phyloP scores from a whole-genome alignment of 139 green algal species.

The Closterium sp. region DNA sequence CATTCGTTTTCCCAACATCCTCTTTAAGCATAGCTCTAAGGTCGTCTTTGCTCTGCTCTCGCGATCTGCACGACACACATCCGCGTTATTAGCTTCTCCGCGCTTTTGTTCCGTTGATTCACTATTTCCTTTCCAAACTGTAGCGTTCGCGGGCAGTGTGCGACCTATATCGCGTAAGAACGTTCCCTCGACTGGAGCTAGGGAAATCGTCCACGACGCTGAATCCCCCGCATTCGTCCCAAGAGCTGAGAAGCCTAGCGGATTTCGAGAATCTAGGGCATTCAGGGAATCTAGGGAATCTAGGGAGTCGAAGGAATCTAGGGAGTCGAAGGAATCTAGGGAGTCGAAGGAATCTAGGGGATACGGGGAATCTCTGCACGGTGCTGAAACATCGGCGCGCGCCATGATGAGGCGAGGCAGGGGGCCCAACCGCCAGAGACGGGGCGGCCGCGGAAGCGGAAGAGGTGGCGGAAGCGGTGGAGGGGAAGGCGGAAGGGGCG shows the following conservation, averaged over 20 bases:
- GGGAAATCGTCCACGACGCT: neutral
- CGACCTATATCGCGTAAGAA: neutral
- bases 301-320: neutral
- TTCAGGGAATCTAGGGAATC: neutral
- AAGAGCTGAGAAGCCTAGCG: neutral
- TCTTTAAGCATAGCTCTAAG: neutral
- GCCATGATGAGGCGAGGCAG: neutral
- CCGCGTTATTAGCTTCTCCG: neutral
- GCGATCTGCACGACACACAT: neutral
- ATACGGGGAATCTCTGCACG: neutral
- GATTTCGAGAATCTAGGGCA: too few relatives aligned
- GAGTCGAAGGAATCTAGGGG: neutral
- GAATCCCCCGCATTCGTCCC: neutral
- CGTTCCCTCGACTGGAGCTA: neutral
- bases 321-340: too few relatives aligned
- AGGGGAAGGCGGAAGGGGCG: slow-evolving; percentile 4
- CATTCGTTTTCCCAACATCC: neutral
- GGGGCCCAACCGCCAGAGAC: neutral
- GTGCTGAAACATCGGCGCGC: neutral
- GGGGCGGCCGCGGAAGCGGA: neutral
- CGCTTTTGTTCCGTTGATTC: neutral
- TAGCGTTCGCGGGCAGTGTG: neutral
- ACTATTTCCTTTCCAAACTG: neutral
- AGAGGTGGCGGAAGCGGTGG: neutral
- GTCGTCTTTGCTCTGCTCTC: neutral